Evolutionary conservation across 1,139 yeast species (phyloP), one percentile per base, ranked within the genome.

Genomic region (Hemisphaericaspora xylanilytica): DNA sequence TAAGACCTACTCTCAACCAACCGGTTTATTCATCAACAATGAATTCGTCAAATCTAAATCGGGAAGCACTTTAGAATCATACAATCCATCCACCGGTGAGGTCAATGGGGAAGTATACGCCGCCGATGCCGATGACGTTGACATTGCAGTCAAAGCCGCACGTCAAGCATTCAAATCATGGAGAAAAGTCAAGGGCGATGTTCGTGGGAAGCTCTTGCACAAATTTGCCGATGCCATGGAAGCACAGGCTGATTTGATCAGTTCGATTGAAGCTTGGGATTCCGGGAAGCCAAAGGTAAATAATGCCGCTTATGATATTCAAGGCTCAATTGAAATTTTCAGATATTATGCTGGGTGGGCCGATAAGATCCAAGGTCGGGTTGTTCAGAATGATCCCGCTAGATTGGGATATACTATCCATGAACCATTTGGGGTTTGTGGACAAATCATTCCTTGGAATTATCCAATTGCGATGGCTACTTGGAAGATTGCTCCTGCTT

Each of bases 311-410:
- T 73, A 70, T 56, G 95, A 86, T 56, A 68, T 85, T 37, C 77
- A 65, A 30, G 79, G 80, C 53, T 70, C 81, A 46, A 68, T 78
- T 52, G 69, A 65, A 44, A 76, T 75, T 47, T 69, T 80, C 61
- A 73, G 80, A 56, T 85, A 85, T 61, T 84, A 76, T 53, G 95
- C 92, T 32, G 94, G 95, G 13, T 85, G 86, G 80, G 85, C 92
- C 33, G 95, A 86, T 63, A 85, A 85, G 64, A 61, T 84, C 43
- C 78, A 75, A 43, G 95, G 95, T 28, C 74, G 74, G 51, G 74
- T 80, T 39, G 78, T 85, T 51, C 80, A 81, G 53, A 79, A 83
- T 41, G 83, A 80, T 53, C 76, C 80, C 26, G 73, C 73, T 43
- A 81, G 82, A 61, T 72, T 85, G 51, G 87, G 86, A 15, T 85